phyloP scores from a whole-genome alignment of 768 basidiomycete species.

The Mycena albidolilacea region DNA sequence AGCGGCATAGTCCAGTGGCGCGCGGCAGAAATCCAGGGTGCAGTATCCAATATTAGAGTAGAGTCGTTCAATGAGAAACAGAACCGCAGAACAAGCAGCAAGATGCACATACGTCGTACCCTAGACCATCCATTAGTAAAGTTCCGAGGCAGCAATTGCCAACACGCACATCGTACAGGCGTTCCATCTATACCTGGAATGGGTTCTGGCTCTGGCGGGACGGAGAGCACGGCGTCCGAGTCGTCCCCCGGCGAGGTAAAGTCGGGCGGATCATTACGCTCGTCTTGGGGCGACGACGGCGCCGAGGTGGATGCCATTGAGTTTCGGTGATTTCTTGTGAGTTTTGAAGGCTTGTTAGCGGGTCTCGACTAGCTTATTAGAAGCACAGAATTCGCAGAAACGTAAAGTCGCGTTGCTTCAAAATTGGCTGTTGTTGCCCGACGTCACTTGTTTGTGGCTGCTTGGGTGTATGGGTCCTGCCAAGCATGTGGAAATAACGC shows the following conservation, averaged over 20 bases:
- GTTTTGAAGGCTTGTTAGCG: too few species aligned
- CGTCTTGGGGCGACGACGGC: background rate
- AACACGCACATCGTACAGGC: constrained; percentile 84
- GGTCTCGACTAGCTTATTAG: too few species aligned
- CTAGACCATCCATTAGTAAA: constrained; percentile 50
- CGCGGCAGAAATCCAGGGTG: too few species aligned
- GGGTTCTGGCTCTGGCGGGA: constrained; percentile 72
- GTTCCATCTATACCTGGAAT: constrained; percentile 79
- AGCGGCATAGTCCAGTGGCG: too few species aligned
- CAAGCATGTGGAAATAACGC: background rate
- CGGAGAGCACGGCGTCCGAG: constrained; percentile 68
- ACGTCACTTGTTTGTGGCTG: background rate
- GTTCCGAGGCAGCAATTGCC: constrained; percentile 7
- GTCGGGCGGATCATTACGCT: constrained; percentile 48
- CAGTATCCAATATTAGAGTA: too few species aligned
- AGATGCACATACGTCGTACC: constrained; percentile 83
- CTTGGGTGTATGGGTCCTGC: background rate
- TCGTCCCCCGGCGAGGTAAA: constrained; percentile 63
- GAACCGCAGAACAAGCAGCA: background rate
- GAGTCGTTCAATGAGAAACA: background rate
- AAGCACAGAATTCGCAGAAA: too few species aligned
- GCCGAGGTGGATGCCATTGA: background rate
- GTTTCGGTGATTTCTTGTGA: too few species aligned
- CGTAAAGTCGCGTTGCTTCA: too few species aligned
- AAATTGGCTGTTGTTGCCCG: background rate